Evolutionary conservation across 2,329 filamentous ascomycete genomes (phyloP).

Genomic region (Aspergillus transmontanensis): DNA sequence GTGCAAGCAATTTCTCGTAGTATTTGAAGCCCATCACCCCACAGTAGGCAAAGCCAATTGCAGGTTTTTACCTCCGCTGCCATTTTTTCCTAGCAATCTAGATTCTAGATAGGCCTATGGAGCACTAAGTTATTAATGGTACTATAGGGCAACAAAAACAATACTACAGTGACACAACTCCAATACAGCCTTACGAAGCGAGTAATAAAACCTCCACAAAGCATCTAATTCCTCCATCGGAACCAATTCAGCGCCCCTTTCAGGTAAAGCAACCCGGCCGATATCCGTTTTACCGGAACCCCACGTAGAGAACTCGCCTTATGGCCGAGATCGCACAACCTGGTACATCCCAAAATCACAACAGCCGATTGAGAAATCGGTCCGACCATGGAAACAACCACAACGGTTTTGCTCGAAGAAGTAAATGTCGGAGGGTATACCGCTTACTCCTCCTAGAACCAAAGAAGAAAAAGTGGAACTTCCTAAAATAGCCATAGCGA

Average conservation of each 20-base stretch:
- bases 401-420: neutral
- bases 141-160: neutral
- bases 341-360: neutral
- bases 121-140: neutral
- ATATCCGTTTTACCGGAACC: neutral
- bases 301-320: neutral
- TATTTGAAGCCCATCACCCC: neutral
- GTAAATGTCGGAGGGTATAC: neutral
- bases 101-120: neutral
- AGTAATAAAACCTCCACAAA: neutral
- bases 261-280: neutral
- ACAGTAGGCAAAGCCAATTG: neutral
- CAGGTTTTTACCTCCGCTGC: neutral
- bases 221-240: neutral
- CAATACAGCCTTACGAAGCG: neutral
- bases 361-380: slow-evolving; percentile 4
- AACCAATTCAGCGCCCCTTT: neutral
- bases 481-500: slow-evolving; percentile 1
- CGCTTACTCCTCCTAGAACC: neutral
- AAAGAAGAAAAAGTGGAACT: neutral
- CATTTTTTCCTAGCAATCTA: neutral
- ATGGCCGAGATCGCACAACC: neutral
- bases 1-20: neutral
- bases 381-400: slow-evolving; percentile 6
- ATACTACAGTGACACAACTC: neutral